Evolutionary conservation across 495 filamentous ascomycete species (phyloP).

Genomic region (Podospora didyma): DNA sequence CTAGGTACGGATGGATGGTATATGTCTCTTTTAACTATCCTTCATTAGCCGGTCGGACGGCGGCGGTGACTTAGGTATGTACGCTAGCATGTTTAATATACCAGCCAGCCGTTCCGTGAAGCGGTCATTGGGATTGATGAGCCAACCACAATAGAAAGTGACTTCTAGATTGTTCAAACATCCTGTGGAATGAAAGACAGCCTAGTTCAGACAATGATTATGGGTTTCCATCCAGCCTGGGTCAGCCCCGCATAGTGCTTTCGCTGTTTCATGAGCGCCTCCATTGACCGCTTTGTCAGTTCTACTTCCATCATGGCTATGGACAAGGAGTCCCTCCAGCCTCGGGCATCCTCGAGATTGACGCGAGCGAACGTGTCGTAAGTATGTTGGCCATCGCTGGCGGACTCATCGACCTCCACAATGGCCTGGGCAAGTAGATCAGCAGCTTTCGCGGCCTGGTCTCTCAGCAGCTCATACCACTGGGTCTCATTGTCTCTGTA

Average conservation of each 20-base stretch:
- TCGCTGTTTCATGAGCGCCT: constrained; percentile 7
- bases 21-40: background rate
- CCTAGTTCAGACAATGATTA: constrained; percentile 9
- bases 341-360: background rate
- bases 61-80: background rate
- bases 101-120: too few relatives aligned
- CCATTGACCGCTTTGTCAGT: constrained; percentile 1
- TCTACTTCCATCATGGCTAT: constrained; percentile 5
- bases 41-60: background rate
- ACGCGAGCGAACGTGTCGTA: background rate
- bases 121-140: too few relatives aligned
- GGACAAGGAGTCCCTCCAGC: constrained; percentile 1
- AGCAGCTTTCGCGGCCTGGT: background rate
- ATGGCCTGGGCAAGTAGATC: background rate
- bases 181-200: background rate
- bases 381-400: background rate
- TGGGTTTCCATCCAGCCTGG: constrained; percentile 9
- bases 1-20: background rate
- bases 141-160: too few relatives aligned
- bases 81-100: too few relatives aligned
- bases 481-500: too few relatives aligned
- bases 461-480: too few relatives aligned
- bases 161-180: too few relatives aligned
- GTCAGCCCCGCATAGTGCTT: constrained; percentile 2
- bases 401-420: background rate